A percentile compares a stretch with the other conserved stretches of the same genome.
Evolutionary conservation across 495 filamentous ascomycete genomes (phyloP).

Genomic region (Talaromyces nanjingensis): DNA sequence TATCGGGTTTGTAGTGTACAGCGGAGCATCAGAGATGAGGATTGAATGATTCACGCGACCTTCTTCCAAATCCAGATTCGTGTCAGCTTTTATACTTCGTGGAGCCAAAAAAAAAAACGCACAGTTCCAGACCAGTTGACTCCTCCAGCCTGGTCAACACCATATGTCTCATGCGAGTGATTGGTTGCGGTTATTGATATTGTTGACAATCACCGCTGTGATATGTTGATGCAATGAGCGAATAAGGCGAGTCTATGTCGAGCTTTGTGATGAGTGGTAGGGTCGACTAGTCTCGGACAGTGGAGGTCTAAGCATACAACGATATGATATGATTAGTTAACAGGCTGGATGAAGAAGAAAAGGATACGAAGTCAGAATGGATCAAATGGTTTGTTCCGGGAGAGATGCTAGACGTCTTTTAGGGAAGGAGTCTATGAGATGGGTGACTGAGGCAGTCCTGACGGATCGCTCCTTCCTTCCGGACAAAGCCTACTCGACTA

Average conservation of each 20-base stretch:
- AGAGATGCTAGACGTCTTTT: not conserved
- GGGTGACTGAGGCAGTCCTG: not conserved
- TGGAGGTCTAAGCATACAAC: conserved; percentile 1
- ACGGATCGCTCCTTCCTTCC: not conserved
- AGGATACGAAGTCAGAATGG: not conserved
- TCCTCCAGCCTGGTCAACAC: not conserved
- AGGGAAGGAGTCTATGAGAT: not conserved
- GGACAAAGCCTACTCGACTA: not conserved
- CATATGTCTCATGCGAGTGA: not conserved
- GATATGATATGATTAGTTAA: not conserved
- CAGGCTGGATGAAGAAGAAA: not conserved
- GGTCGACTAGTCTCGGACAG: not conserved
- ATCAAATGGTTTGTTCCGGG: not conserved
- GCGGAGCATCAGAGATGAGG: not conserved
- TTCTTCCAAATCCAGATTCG: not conserved
- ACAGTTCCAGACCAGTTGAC: not conserved
- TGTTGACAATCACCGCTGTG: not conserved
- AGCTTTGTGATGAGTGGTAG: not conserved
- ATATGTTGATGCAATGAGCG: not conserved
- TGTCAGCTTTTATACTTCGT: not conserved
- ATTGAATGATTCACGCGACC: not conserved
- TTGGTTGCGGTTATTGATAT: not conserved
- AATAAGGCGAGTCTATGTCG: not conserved
- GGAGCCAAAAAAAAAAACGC: not conserved
- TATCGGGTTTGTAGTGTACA: not conserved